Evolutionary conservation across 2,329 filamentous ascomycete species (phyloP), one percentile per base, ranked within the genome.

Genomic region (Pseudopithomyces maydicus): DNA sequence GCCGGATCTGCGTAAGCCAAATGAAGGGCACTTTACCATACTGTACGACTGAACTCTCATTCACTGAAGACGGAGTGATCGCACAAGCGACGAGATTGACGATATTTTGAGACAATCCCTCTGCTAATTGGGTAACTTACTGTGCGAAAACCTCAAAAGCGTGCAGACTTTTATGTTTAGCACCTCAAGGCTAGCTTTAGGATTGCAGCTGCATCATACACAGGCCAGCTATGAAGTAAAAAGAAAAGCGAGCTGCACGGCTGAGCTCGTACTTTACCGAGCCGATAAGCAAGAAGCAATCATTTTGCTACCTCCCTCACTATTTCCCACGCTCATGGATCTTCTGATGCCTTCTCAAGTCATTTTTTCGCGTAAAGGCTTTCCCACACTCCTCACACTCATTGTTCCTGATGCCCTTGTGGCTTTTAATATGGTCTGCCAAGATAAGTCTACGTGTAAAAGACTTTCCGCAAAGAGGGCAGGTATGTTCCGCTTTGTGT

Each of bases 391-490:
- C 67, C 0, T 60, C 54, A 41, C 70, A 73, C 17, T 56, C 57
- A 43, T 63, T 39, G 0, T 49, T 56, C 8, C 62, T 57, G 35
- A 56, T 53, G 0, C 74, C 77, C n/a, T 69, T 70, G 55, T 80
- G 78, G 22, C 71, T 75, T 7, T 70, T 62, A 44, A 72, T 62
- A 53, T 80, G 78, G 0, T 72, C 68, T 5, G 67, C 68, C 2
- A 72, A 64, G 38, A 74, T 75, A 12, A 72, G 70, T 22, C 71
- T 74, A 2, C 77, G 68, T 17, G 77, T 79, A 48, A 79, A 80
- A 0, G 55, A 70, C 52, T 75, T 77, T 0, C 64, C 55, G 52
- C 79, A 81, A 1, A 74, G 64, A 0, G 61, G 52, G 44, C 78
- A 81, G 11, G 58, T 47, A 42, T 72, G 71, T 11, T 58, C 66